Evolutionary conservation across 2,329 filamentous ascomycete species (phyloP).

Genomic region (Beauveria pseudobassiana): DNA sequence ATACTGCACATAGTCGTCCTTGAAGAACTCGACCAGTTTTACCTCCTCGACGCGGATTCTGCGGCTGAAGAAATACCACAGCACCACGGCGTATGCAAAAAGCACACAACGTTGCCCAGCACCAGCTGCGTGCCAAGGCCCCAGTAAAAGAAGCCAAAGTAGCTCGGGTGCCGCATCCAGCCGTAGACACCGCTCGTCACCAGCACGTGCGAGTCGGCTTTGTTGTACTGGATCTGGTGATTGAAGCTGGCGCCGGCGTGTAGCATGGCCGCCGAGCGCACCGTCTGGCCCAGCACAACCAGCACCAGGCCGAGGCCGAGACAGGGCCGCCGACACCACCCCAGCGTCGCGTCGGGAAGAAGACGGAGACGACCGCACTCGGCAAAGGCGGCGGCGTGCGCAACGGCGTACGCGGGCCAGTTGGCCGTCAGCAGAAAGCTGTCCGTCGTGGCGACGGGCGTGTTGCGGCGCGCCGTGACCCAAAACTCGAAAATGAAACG

Average conservation of each 20-base stretch:
- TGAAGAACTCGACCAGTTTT: slow-evolving; percentile 74
- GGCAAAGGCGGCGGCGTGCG: slow-evolving; percentile 64
- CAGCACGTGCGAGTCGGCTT: slow-evolving; percentile 63
- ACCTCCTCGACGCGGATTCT: slow-evolving; percentile 74
- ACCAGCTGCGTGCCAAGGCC: slow-evolving; percentile 88
- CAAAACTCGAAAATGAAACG: slow-evolving; percentile 96
- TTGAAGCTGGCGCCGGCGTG: slow-evolving; percentile 90
- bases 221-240: slow-evolving; percentile 69
- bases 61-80: slow-evolving; percentile 78
- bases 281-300: slow-evolving; percentile 62
- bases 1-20: slow-evolving; percentile 71
- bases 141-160: slow-evolving; percentile 99
- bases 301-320: slow-evolving; percentile 54
- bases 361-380: slow-evolving; percentile 61
- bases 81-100: slow-evolving; percentile 64
- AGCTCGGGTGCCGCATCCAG: slow-evolving; percentile 74
- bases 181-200: slow-evolving; percentile 77
- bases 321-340: slow-evolving; percentile 28
- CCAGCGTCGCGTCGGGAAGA: slow-evolving; percentile 45
- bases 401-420: slow-evolving; percentile 75
- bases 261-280: slow-evolving; percentile 78
- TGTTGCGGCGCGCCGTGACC: slow-evolving; percentile 80
- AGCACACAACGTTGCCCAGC: slow-evolving; percentile 75
- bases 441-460: slow-evolving; percentile 58
- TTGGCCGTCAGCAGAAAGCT: slow-evolving; percentile 83